These are phyloP conservation scores for Vinca minor DNA, from an alignment of 257 asterid species.

Conservation along the genomic window DNA sequence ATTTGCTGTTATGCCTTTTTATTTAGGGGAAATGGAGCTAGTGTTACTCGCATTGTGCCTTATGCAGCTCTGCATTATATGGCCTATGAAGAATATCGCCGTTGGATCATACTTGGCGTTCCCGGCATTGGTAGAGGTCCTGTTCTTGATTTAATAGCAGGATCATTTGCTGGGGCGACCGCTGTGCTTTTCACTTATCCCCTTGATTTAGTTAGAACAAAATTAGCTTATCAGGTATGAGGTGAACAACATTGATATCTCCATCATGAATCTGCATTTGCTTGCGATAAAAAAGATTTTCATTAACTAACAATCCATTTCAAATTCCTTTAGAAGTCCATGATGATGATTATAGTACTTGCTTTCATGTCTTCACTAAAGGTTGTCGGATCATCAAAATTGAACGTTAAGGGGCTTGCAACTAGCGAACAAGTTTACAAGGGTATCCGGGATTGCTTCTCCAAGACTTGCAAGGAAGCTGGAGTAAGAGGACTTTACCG, in stretches of 20 bases:
- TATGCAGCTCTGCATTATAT: constrained; percentile 93
- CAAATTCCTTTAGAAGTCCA: constrained; percentile 4
- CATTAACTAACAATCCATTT: constrained; percentile 1
- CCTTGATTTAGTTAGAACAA: constrained; percentile 88
- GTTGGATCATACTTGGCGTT: constrained; percentile 65
- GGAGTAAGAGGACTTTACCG: constrained; percentile 78
- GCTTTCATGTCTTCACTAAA: constrained; percentile 27
- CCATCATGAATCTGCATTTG: neutral
- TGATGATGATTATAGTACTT: constrained; percentile 14
- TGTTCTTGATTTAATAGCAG: constrained; percentile 80
- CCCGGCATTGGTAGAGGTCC: constrained; percentile 73
- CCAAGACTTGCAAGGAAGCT: constrained; percentile 70
- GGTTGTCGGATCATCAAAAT: constrained; percentile 58
- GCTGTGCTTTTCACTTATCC: constrained; percentile 94
- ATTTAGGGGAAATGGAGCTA: constrained; percentile 95
- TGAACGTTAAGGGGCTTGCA: constrained; percentile 28
- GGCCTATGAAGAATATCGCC: constrained; percentile 88
- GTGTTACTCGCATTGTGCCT: constrained; percentile 90
- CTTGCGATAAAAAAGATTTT: too few species aligned
- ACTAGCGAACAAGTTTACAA: constrained; percentile 44
- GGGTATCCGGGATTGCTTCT: constrained; percentile 81
- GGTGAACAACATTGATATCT: neutral
- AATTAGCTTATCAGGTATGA: constrained; percentile 81
- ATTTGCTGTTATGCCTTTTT: constrained; percentile 6
- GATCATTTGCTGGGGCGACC: constrained; percentile 98